These are phyloP conservation scores for Agaricus subrufescens DNA, from an alignment of 768 basidiomycete genomes.

Conservation along the genomic window DNA sequence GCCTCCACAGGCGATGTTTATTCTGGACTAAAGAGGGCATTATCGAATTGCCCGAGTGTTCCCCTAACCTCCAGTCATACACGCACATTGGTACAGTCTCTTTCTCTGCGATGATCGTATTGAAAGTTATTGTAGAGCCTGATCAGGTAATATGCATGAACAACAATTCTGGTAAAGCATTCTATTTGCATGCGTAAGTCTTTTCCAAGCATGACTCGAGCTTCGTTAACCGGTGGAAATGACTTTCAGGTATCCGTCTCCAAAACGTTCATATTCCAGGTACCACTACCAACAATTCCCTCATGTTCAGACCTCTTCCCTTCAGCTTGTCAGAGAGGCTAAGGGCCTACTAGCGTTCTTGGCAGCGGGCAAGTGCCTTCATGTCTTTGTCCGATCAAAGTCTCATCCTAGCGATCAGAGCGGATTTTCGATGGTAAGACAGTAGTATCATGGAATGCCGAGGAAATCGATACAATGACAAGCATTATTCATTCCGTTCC, in stretches of 20 bases:
- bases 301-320: conserved; percentile 7
- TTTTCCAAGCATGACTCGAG: background rate
- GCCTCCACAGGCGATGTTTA: conserved; percentile 2
- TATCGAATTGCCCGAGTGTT: conserved; percentile 1
- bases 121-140: no score
- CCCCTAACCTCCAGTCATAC: conserved; percentile 5
- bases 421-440: conserved; percentile 10
- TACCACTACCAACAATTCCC: conserved; percentile 12
- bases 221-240: background rate
- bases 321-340: conserved; percentile 4
- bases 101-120: background rate
- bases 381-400: background rate
- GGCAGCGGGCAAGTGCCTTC: background rate
- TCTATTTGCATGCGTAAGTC: background rate
- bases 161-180: conserved; percentile 8
- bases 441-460: conserved; percentile 6
- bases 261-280: conserved; percentile 2
- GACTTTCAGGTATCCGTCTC: background rate
- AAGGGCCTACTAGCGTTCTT: conserved; percentile 10
- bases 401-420: background rate
- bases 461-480: conserved; percentile 9
- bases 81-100: conserved; percentile 6
- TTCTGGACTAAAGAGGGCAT: conserved; percentile 12
- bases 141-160: conserved; percentile 11
- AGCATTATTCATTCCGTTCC: conserved; percentile 4